These are phyloP conservation scores for Russula vinacea DNA, from an alignment of 768 basidiomycete species.

Conservation along the genomic window DNA sequence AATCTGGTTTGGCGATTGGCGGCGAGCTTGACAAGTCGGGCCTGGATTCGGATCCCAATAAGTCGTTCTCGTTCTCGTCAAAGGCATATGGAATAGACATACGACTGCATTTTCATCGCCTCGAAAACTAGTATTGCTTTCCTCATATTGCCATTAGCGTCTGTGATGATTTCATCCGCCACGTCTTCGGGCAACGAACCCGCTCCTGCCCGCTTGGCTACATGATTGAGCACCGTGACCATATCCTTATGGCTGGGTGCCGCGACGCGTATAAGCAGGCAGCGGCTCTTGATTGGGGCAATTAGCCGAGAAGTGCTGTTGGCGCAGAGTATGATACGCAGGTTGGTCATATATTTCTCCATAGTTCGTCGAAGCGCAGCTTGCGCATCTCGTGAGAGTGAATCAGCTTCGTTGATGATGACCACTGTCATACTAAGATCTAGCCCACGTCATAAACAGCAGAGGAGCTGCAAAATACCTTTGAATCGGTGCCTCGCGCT, in stretches of 20 bases:
- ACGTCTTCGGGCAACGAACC: conserved; percentile 71
- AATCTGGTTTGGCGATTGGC: conserved; percentile 94
- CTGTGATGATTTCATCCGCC: conserved; percentile 68
- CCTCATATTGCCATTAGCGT: conserved; percentile 86
- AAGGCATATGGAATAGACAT: conserved; percentile 34
- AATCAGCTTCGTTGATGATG: conserved; percentile 96
- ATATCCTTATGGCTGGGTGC: conserved; percentile 82
- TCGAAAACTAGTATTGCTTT: conserved; percentile 95
- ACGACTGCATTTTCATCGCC: conserved; percentile 97
- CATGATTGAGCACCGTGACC: conserved; percentile 61
- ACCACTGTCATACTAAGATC: conserved; percentile 62
- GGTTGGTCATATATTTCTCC: conserved; percentile 99
- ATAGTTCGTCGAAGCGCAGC: conserved; percentile 95
- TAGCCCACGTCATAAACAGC: background rate
- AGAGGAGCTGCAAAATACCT: conserved; percentile 48
- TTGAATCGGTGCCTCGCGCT: conserved; percentile 96
- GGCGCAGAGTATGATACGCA: conserved; percentile 94
- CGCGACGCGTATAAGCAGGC: conserved; percentile 88
- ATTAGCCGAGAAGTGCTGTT: conserved; percentile 95
- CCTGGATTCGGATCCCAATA: conserved; percentile 39
- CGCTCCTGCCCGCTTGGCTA: conserved; percentile 77
- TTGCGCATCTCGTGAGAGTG: conserved; percentile 92
- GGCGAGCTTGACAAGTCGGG: conserved; percentile 79
- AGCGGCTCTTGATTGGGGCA: conserved; percentile 94
- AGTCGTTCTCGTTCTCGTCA: conserved; percentile 10